Base-by-base conservation (phyloP, 225 moss, liverwort and hornwort genomes). In the Straminergon stramineum region DNA sequence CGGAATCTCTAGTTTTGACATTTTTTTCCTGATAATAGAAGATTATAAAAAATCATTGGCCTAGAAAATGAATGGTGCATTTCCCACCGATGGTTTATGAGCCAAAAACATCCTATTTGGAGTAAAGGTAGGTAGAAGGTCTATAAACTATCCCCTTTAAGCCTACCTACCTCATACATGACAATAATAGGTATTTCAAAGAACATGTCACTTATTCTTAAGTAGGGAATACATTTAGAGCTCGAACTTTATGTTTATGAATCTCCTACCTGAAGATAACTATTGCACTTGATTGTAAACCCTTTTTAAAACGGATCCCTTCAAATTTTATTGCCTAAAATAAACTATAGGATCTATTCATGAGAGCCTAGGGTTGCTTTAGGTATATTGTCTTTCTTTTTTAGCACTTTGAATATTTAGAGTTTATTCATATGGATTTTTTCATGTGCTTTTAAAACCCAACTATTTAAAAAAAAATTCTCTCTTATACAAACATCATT, bases 41-140 rank as follows among this genome's bases (percentile, higher is more conserved):
- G 4, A 13, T 34, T 34, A 13, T 23, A 1, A 23, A 37, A 77
- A 55, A 53, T 34, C 22, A 53, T 77, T 3, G 0, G 1, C 2
- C 0, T 0, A 0, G 2, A 0, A 51, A 37, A 55, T 6, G 5
- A 24, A 55, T 3, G 3, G 3, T 0, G 0, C 4, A 15, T 5
- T 35, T 37, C 2, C 0, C 6, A 0, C 15, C 2, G 0, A 2
- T 21, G 24, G 1, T 24, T 56, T 37, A 6, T 5, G 0, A 37
- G 4, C 0, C 9, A 9, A 55, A 23, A 78, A 78, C 24, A 37
- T 56, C 0, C 2, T 8, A 3, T 9, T 37, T 78, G 37, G 15
- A 22, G 1, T 13, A 6, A 20, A 3, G 15, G 9, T 24, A 16
- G 15, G 6, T 24, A 6, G 24, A 6, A 56, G 6, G 9, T 78